phyloP scores from a whole-genome alignment of 1,139 yeast genomes.

The Debaryomyces singareniensis region DNA sequence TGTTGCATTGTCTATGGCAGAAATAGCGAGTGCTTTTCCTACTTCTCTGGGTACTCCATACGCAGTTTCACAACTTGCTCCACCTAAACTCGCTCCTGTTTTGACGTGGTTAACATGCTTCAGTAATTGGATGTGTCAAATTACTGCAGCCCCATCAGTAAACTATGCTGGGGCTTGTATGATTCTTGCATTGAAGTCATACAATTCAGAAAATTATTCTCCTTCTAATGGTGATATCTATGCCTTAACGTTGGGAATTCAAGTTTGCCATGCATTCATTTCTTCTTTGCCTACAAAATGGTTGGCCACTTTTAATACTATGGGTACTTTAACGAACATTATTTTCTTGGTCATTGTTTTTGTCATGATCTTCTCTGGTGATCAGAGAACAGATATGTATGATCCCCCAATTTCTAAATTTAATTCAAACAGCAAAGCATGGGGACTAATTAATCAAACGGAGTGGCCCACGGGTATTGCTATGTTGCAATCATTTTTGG shows the following conservation, averaged over 20 bases:
- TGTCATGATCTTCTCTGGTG: constrained; percentile 51
- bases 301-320: constrained; percentile 49
- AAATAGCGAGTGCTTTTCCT: constrained; percentile 44
- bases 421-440: constrained; percentile 45
- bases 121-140: constrained; percentile 44
- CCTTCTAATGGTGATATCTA: constrained; percentile 48
- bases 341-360: constrained; percentile 49
- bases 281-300: constrained; percentile 49
- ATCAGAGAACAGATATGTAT: constrained; percentile 30
- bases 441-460: constrained; percentile 56
- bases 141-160: constrained; percentile 52
- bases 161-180: constrained; percentile 55
- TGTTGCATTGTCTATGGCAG: constrained; percentile 46
- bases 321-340: constrained; percentile 47
- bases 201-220: constrained; percentile 24
- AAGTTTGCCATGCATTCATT: constrained; percentile 43
- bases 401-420: constrained; percentile 34
- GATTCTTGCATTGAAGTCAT: constrained; percentile 50
- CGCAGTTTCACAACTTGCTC: constrained; percentile 47
- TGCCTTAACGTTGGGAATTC: constrained; percentile 46
- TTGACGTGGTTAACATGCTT: constrained; percentile 58
- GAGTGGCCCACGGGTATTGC: constrained; percentile 66
- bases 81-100: constrained; percentile 46
- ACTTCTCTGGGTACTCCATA: constrained; percentile 45
- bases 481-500: constrained; percentile 53